Evolutionary conservation across 257 asterid species (phyloP), one percentile per base, ranked within the genome.

Genomic region (Mentha longifolia): DNA sequence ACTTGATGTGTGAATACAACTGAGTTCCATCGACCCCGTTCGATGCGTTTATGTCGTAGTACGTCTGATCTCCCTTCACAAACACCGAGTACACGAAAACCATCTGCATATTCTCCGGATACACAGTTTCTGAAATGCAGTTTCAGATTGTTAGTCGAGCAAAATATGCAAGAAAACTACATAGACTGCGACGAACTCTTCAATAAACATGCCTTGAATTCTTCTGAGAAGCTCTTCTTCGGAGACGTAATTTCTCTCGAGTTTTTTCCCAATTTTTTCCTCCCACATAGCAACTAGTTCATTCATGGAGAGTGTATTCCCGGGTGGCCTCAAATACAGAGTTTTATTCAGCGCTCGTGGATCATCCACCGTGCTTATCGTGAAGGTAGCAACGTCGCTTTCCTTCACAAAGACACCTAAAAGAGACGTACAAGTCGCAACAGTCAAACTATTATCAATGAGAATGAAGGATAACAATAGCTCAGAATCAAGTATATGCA

Each of bases 251-350:
- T 49, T 76, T 81, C 75, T 87, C 79, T 89, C 84, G 19, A 93
- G 91, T 13, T 30, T 67, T 82, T 83, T 87, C 31, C 87, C 87
- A 9, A 87, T 84, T 67, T 93, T 93, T n/a, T 56, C 70, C 89
- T 93, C 97, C 98, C 98, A 93, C 57, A 87, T 72, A 74, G 80
- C 84, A 49, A 93, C 88, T 68, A 93, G 82, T 84, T 89, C 96
- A 55, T 86, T 87, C 92, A 91, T 77, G 77, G 95, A 89, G 68
- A 79, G 77, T 10, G 85, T 86, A 70, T 89, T 93, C 13, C 95
- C 96, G 9, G 83, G 84, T 57, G 97, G 98, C 84, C 97, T 85
- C 79, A 93, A 67, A 71, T 89, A 75, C 16, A 91, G 62, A 28
- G 74, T 72, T 77, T 85, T 93, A 63, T 91, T 91, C 81, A 93